Conservation (phyloP, 2,329 filamentous ascomycete species). For the Dothistroma septosporum region DNA sequence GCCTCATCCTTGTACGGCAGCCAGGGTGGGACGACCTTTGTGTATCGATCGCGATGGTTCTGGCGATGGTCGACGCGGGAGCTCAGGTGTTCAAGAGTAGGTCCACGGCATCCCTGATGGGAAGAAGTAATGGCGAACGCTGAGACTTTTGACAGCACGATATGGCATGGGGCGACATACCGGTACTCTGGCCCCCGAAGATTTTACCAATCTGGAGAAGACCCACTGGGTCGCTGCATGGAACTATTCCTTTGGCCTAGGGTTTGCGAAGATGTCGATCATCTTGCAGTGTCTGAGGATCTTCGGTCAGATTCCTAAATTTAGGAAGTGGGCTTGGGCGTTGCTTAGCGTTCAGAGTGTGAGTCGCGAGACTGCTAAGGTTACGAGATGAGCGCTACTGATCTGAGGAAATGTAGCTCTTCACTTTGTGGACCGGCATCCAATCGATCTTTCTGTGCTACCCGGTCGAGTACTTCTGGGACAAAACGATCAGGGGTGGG, state of each 20-base stretch:
- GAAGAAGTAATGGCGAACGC: background rate
- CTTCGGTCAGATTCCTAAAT: slow-evolving; percentile 18
- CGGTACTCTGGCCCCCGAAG: slow-evolving; percentile 11
- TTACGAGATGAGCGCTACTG: background rate
- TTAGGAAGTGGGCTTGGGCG: slow-evolving; percentile 8
- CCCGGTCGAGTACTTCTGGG: slow-evolving; percentile 26
- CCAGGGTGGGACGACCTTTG: slow-evolving; percentile 14
- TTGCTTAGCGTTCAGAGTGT: background rate
- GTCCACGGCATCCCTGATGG: background rate
- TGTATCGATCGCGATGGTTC: background rate
- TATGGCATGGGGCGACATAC: slow-evolving; percentile 21
- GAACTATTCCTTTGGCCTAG: slow-evolving; percentile 17
- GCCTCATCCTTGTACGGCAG: slow-evolving; percentile 10
- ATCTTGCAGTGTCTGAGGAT: slow-evolving; percentile 20
- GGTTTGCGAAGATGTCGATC: slow-evolving; percentile 20
- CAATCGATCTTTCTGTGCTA: slow-evolving; percentile 6
- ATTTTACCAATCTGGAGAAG: slow-evolving; percentile 8
- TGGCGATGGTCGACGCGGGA: slow-evolving; percentile 1
- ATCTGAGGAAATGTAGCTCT: background rate
- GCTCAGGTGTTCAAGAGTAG: background rate
- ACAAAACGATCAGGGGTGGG: slow-evolving; percentile 18
- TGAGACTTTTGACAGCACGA: slow-evolving; percentile 9
- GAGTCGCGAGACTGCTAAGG: background rate
- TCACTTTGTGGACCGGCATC: slow-evolving; percentile 11
- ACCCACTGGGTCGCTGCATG: slow-evolving; percentile 18